Evolutionary conservation across 345 rosid species (phyloP), one percentile per base, ranked within the genome.

Genomic region (Zanthoxylum bungeanum): DNA sequence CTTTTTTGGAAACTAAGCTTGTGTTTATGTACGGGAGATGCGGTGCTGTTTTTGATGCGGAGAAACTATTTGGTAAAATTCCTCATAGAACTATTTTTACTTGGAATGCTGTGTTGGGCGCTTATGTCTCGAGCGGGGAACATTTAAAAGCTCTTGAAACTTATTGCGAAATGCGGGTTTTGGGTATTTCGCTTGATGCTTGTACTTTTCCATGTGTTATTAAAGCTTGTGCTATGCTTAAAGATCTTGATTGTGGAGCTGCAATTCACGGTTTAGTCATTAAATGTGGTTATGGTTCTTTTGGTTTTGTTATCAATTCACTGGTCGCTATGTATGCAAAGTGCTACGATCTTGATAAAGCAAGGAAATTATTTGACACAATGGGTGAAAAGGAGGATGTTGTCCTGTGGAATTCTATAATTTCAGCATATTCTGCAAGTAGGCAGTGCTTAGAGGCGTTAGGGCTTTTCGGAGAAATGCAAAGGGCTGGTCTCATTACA

Each of bases 91-190:
- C 80, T 9, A 44, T 82, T 31, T 90, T 87, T 69, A 78, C 93
- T 0, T 94, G 98, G 97, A 94, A 92, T 73, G 91, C 97, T 22
- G 79, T 89, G 83, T 64, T 94, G 10, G 93, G 91, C 44, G 88
- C 85, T 21, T 86, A 83, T 78, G 80, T 85, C 52, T 84, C 92
- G 6, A 85, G 88, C 31, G 84, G 69, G 34, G 78, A 90, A 30
- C 87, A 82, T 79, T 60, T 74, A 34, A 51, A 51, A 37, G 88
- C 91, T 64, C 87, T 92, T 59, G 61, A 76, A 69, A n/a, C 84
- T 47, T 86, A 82, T 66, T 10, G 82, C 62, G 62, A 75, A 56
- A 86, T 89, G 91, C 84, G 87, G 64, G 72, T 57, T 65, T 77
- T 61, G 62, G 91, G 84, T 14, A 70, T 81, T 81, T 71, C 77